Evolutionary conservation across 495 filamentous ascomycete genomes (phyloP).

Genomic region (Neurospora intermedia): DNA sequence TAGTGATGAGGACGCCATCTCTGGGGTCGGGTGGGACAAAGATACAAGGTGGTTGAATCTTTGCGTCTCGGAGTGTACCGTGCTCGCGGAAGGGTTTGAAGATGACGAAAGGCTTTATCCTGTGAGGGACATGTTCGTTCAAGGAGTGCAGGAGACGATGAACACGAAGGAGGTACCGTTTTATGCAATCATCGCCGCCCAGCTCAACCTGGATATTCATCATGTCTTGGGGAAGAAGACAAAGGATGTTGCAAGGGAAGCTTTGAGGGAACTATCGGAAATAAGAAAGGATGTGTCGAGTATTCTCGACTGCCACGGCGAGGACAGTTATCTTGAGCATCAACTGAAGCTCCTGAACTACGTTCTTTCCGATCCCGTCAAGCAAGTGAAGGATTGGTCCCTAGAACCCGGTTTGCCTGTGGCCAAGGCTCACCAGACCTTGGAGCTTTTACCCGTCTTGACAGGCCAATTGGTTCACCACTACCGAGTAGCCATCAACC

Average conservation of each 20-base stretch:
- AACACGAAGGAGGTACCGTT: background rate
- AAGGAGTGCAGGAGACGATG: background rate
- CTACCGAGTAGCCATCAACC: background rate
- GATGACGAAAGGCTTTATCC: background rate
- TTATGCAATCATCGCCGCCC: background rate
- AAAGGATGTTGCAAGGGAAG: background rate
- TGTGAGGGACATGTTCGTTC: background rate
- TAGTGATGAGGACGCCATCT: background rate
- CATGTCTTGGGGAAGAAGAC: background rate
- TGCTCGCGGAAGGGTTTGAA: background rate
- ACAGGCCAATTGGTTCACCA: background rate
- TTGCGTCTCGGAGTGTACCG: background rate
- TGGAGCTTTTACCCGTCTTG: background rate
- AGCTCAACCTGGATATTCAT: background rate
- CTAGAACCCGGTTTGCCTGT: background rate
- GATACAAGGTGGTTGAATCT: background rate
- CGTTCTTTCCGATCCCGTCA: background rate
- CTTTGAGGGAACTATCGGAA: background rate
- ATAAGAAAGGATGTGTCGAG: background rate
- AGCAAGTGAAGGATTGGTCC: background rate
- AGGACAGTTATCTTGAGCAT: background rate
- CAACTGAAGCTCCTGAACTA: background rate
- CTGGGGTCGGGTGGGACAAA: background rate
- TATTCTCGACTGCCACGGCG: background rate
- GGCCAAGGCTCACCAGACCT: background rate